These are phyloP conservation scores for Ligustrum vulgare DNA, from an alignment of 257 asterid genomes.

Conservation along the genomic window DNA sequence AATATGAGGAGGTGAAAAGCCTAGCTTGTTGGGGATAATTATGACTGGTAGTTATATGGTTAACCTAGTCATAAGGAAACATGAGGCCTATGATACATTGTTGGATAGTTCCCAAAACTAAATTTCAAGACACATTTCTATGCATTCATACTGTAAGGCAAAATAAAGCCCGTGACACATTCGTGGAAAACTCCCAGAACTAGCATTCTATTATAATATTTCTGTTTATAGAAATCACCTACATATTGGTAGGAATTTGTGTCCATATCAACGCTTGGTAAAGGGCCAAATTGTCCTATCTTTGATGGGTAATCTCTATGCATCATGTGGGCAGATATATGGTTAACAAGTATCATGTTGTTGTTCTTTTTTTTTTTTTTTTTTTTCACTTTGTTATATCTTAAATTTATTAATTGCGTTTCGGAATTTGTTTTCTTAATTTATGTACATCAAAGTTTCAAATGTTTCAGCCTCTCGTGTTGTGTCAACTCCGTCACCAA, in stretches of 20 bases:
- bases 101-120: neutral
- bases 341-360: neutral
- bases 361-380: neutral
- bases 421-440: neutral
- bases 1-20: neutral
- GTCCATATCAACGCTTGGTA: neutral
- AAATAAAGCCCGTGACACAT: too few species aligned
- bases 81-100: neutral
- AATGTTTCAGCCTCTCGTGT: constrained; percentile 53
- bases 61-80: too few species aligned
- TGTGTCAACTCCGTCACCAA: constrained; percentile 63
- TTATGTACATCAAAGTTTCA: constrained; percentile 6
- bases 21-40: neutral
- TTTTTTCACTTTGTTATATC: neutral
- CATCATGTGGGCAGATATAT: neutral
- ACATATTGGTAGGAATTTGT: neutral
- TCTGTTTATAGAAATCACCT: too few species aligned
- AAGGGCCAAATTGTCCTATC: neutral
- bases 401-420: neutral
- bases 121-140: neutral
- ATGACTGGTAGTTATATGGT: neutral
- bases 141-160: too few species aligned
- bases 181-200: too few species aligned
- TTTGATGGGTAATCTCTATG: neutral
- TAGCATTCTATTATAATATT: too few species aligned